phyloP scores from a whole-genome alignment of 2,329 filamentous ascomycete species.

The Venturia effusa region DNA sequence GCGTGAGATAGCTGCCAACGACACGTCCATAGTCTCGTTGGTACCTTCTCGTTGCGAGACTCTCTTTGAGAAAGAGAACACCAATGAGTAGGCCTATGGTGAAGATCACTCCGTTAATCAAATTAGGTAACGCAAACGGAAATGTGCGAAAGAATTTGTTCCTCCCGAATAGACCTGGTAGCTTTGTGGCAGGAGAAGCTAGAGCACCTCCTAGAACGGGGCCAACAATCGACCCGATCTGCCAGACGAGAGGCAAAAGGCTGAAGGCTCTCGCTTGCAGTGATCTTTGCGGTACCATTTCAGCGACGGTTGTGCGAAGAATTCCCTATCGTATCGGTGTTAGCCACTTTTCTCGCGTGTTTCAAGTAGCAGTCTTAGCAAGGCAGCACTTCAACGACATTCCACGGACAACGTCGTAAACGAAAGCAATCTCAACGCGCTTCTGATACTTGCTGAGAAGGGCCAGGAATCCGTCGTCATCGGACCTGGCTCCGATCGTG shows the following conservation, averaged over 20 bases:
- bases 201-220: conserved; percentile 78
- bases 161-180: conserved; percentile 49
- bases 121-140: conserved; percentile 76
- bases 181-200: conserved; percentile 66
- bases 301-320: conserved; percentile 81
- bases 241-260: conserved; percentile 87
- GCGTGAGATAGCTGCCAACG: conserved; percentile 39
- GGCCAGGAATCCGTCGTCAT: too few species aligned
- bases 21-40: conserved; percentile 66
- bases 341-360: background rate
- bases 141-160: conserved; percentile 58
- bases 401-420: too few species aligned
- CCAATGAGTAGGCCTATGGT: conserved; percentile 64
- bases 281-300: conserved; percentile 49
- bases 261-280: conserved; percentile 84
- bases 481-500: too few species aligned
- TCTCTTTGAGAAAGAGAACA: conserved; percentile 79
- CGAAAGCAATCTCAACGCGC: too few species aligned
- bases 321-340: conserved; percentile 42
- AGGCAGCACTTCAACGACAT: too few species aligned
- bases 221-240: conserved; percentile 75
- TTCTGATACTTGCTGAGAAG: too few species aligned
- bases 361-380: too few species aligned
- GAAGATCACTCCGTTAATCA: conserved; percentile 68
- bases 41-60: conserved; percentile 59